Evolutionary conservation across 1,284 basidiomycete species (phyloP), one percentile per base, ranked within the genome.

Genomic region (Pulveroboletus sp.): DNA sequence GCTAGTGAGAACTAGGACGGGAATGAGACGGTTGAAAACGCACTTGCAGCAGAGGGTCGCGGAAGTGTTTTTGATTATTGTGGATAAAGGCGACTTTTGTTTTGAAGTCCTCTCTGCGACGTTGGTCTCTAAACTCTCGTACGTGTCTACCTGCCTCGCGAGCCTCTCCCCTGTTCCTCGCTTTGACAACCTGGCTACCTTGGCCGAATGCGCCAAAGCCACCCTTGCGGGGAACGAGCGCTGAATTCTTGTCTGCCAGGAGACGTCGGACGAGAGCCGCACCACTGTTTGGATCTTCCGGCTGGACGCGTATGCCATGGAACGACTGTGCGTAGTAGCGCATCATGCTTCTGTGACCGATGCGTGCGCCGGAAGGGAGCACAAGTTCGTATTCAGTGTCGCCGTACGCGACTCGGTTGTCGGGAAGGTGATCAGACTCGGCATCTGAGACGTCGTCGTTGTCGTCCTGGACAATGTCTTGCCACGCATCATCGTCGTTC

Each of bases 151-250:
- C 94, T 17, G 96, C 97, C 75, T 98, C 92, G 57, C 83, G 83
- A 3, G 97, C 97, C 76, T 99, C 96, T 4, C 97, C 97, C 15
- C 84, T 83, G 76, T 98, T 98, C 45, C 94, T 81, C n/a, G 93
- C 95, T 72, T 90, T 93, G 59, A 97, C 83, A 14, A 94, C 87
- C 40, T 94, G 83, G 14, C 84, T 86, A 4, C 93, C 94, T 11
- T 75, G 74, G 3, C 94, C 94, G 68, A 81, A 94, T 4, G 91
- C 92, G 26, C 94, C 94, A 59, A 86, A 92, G 3, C 91, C 94
- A 48, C 92, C 94, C 63, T 82, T 89, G n/a, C 84, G 76, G 0
- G 95, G 92, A 1, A 97, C 87, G 31, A 97, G 78, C 0, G 87
- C 87, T 1, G 86, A 85, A 62, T 91, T 87, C 66, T 91, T 94